Evolutionary conservation across 179 eudicot genomes (phyloP).

Genomic region (Spinacia oleracea): DNA sequence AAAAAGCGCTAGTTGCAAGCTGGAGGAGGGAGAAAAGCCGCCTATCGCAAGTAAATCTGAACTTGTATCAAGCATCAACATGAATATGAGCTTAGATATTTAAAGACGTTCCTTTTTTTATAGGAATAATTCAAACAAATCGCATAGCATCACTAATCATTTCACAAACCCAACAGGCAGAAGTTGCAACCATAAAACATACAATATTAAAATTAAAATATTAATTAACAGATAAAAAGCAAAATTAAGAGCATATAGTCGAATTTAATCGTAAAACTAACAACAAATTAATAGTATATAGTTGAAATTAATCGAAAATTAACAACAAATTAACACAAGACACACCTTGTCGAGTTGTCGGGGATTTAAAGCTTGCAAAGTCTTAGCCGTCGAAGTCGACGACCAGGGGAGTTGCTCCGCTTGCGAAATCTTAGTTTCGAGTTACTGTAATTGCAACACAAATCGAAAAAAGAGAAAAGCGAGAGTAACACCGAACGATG

Average conservation of each 20-base stretch:
- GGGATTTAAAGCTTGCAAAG: slow-evolving; percentile 41
- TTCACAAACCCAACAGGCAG: slow-evolving; percentile 9
- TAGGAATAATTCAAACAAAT: background rate
- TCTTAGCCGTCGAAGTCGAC: slow-evolving; percentile 38
- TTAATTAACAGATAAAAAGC: background rate
- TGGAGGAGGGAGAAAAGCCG: no score
- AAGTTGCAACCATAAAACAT: no score
- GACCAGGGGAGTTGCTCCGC: slow-evolving; percentile 21
- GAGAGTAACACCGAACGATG: background rate
- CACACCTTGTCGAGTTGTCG: slow-evolving; percentile 58
- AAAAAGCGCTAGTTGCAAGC: no score
- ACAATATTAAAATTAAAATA: background rate
- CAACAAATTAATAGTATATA: no score
- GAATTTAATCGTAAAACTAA: background rate
- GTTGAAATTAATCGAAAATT: no score
- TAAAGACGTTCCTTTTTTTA: background rate
- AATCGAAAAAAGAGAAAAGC: background rate
- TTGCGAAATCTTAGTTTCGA: no score
- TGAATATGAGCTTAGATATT: background rate
- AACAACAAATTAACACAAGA: background rate
- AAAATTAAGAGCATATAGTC: no score
- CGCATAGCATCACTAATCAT: background rate
- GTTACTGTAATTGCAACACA: no score
- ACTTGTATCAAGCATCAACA: no score
- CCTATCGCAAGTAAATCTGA: no score